Percentiles rank a stretch among this genome's conserved stretches.
Conservation (phyloP, 805 yeast genomes). For the Yarrowia keelungensis region DNA sequence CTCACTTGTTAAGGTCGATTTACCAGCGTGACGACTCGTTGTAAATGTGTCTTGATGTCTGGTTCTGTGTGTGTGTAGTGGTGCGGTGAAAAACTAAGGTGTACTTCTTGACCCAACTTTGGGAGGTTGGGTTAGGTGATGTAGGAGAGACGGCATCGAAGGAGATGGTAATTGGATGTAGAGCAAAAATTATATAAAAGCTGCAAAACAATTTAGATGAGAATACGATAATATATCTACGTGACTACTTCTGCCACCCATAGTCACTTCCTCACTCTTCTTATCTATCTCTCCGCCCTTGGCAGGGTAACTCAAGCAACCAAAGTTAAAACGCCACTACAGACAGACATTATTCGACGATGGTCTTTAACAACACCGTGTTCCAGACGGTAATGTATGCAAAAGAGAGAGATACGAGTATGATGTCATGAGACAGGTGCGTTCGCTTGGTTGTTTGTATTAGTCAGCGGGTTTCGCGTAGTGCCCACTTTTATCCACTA, state of each 20-base stretch:
- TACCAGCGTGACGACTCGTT: slow-evolving; percentile 21
- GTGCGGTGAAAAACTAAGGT: slow-evolving; percentile 38
- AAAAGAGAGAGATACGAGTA: not conserved
- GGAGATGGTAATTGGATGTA: not conserved
- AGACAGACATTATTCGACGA: not conserved
- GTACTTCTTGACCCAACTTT: not conserved
- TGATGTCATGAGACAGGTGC: no score
- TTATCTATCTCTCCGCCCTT: not conserved
- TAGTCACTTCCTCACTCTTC: no score
- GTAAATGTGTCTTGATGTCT: slow-evolving; percentile 19
- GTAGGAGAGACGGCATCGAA: not conserved
- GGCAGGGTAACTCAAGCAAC: slow-evolving; percentile 33
- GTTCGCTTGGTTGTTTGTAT: no score
- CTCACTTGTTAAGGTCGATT: slow-evolving; percentile 18
- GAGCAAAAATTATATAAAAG: no score
- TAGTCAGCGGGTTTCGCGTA: no score
- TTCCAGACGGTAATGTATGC: slow-evolving; percentile 1
- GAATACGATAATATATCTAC: no score
- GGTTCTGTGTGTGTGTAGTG: slow-evolving; percentile 30
- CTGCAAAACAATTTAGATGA: no score
- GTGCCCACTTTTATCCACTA: no score
- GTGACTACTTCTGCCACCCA: no score
- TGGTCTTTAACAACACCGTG: slow-evolving; percentile 20
- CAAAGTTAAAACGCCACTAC: slow-evolving; percentile 34
- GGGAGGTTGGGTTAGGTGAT: slow-evolving; percentile 34